Conservation (phyloP, 441 rosid species). For the Syzygium syzygioides region DNA sequence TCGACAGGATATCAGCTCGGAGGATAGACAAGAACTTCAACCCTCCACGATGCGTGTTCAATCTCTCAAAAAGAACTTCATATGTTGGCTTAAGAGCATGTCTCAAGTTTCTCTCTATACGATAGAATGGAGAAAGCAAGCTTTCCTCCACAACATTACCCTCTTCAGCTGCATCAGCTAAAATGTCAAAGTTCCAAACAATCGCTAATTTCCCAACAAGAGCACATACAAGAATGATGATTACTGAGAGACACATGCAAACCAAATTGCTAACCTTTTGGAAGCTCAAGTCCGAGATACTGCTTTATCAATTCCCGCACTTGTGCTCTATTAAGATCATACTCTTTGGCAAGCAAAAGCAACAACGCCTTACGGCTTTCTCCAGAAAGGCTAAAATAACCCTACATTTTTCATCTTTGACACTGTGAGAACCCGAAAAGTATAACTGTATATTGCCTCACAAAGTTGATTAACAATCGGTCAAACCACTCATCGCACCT, state of each 20-base stretch:
- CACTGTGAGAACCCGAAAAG: neutral
- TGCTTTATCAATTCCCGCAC: slow-evolving; percentile 74
- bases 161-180: slow-evolving; percentile 35
- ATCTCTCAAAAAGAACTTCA: slow-evolving; percentile 78
- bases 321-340: slow-evolving; percentile 66
- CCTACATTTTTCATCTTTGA: slow-evolving; percentile 34
- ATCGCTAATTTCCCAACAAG: slow-evolving; percentile 1
- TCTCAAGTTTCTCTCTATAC: slow-evolving; percentile 73
- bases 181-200: slow-evolving; percentile 10
- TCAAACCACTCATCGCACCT: slow-evolving; percentile 28
- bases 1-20: slow-evolving; percentile 73
- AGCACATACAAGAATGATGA: neutral
- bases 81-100: slow-evolving; percentile 76
- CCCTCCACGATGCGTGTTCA: slow-evolving; percentile 86
- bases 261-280: slow-evolving; percentile 31
- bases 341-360: slow-evolving; percentile 66
- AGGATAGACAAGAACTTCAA: slow-evolving; percentile 68
- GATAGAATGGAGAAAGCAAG: slow-evolving; percentile 60
- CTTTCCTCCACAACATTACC: slow-evolving; percentile 37
- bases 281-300: slow-evolving; percentile 67
- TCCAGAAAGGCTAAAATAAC: slow-evolving; percentile 56
- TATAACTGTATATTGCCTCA: neutral
- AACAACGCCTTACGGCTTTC: slow-evolving; percentile 56
- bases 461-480: neutral
- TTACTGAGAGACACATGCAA: neutral